phyloP scores from a whole-genome alignment of 805 yeast species.

The Dipodascopsis tothii region DNA sequence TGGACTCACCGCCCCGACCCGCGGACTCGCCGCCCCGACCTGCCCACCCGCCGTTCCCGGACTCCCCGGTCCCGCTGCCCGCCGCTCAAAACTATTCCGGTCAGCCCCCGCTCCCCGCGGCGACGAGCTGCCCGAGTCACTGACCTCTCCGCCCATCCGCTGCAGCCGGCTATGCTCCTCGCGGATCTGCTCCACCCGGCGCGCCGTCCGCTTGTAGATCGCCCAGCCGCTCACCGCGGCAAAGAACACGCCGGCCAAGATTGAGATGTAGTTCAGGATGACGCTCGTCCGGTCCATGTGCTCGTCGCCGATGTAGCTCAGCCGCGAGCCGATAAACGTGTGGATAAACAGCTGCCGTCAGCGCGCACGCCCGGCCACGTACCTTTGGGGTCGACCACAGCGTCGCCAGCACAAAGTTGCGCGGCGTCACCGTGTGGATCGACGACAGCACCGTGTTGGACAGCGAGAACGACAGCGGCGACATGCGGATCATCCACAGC shows the following conservation, averaged over 20 bases:
- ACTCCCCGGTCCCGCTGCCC: too few species aligned
- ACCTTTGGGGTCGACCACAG: conserved; percentile 64
- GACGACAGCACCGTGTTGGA: conserved; percentile 90
- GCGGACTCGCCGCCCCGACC: too few species aligned
- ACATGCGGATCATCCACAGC: conserved; percentile 64
- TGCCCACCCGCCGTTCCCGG: too few species aligned
- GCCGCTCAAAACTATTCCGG: too few species aligned
- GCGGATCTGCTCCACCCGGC: conserved; percentile 9
- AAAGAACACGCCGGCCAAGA: conserved; percentile 7
- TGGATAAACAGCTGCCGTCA: conserved; percentile 13
- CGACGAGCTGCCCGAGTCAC: too few species aligned
- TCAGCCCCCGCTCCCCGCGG: not conserved
- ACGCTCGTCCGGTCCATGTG: conserved; percentile 8
- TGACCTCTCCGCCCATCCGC: too few species aligned
- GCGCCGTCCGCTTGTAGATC: conserved; percentile 15
- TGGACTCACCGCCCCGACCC: too few species aligned
- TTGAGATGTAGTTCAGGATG: conserved; percentile 14
- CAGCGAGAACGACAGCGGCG: conserved; percentile 89
- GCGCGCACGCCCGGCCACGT: not conserved
- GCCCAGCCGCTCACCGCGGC: conserved; percentile 20
- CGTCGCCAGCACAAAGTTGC: conserved; percentile 63
- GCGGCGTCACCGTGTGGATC: conserved; percentile 62
- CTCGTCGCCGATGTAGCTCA: conserved; percentile 19
- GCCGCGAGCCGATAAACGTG: conserved; percentile 21
- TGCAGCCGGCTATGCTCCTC: not conserved